Evolutionary conservation across 768 basidiomycete genomes (phyloP), one percentile per base, ranked within the genome.

Genomic region (Suillus fuscotomentosus): DNA sequence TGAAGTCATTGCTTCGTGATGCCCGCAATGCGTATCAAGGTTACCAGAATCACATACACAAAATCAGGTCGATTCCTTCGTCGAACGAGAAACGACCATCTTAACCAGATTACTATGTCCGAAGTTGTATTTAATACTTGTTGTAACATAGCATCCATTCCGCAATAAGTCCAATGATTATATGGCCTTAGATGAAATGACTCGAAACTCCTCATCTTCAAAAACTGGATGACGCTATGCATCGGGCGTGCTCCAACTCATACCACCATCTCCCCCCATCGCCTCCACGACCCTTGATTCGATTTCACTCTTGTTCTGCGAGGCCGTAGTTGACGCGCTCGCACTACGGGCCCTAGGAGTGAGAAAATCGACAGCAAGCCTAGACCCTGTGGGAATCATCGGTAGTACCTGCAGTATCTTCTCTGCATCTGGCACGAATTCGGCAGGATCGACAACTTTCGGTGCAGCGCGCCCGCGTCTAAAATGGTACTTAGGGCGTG

Each of bases 1-100:
- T 61, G 31, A 15, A 5, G 13, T 38, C 60, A 24, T 39, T 61
- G 38, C 20, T 61, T 22, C 47, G 13, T 7, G 60, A 61, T 36
- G 60, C 60, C 14, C 20, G 5, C 5, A 60, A 22, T 61, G 60
- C 60, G 13, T 60, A 57, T 22, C 27, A 6, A 60, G 60, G 47
- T 17, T 61, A 36, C 22, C 34, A 17, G 8, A n/a, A 36, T 8
- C 38, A 61, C 31, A 24, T 17, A 36, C 5, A 13, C 5, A 31
- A 42, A 15, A 27, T 59, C 17, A 13, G 24, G 13, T 2, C 5
- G 1, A 13, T 41, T 17, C 2, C 24, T 20, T 53, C 51, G 4
- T 17, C 15, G 2, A 50, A 50, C 27, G 41, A 59, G 39, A 42
- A 59, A 42, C 17, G 13, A 59, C 20, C 3, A 41, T 24, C 15